Percentiles rank a stretch among this genome's conserved stretches.
These are phyloP conservation scores for Mortierella sp. DNA, from an alignment of 371 early-diverging fungal species.

Conservation along the genomic window DNA sequence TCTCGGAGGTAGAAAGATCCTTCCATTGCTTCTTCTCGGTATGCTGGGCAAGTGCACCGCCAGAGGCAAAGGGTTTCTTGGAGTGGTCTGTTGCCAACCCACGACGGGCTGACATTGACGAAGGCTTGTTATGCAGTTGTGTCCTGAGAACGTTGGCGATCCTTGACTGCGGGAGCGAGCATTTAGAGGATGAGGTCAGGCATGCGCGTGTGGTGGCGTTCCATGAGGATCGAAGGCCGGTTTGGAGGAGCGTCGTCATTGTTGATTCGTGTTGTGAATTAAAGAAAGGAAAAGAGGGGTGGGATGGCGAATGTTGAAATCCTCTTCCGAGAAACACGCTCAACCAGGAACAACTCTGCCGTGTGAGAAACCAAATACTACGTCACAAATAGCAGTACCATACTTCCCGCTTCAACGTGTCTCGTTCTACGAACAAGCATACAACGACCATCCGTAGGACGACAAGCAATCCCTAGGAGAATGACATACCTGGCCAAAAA, in stretches of 20 bases:
- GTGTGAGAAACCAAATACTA: neutral
- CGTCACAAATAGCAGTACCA: conserved; percentile 7
- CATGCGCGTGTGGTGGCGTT: conserved; percentile 20
- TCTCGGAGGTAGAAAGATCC: conserved; percentile 48
- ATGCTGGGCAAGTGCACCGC: conserved; percentile 40
- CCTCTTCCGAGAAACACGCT: neutral
- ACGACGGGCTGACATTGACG: neutral
- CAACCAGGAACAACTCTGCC: neutral
- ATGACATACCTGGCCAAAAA: neutral
- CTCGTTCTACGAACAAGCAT: no score
- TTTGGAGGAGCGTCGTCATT: conserved; percentile 17
- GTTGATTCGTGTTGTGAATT: neutral
- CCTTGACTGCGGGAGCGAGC: conserved; percentile 8
- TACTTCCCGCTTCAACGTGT: neutral
- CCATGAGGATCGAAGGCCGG: conserved; percentile 25
- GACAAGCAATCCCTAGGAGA: neutral
- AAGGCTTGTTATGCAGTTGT: conserved; percentile 19
- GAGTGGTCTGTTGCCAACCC: conserved; percentile 48
- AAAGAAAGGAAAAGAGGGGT: neutral
- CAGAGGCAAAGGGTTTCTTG: conserved; percentile 19
- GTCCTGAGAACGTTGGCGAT: conserved; percentile 14
- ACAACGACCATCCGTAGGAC: neutral
- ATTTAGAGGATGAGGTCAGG: neutral
- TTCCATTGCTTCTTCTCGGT: conserved; percentile 53
- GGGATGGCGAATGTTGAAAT: neutral